A percentile compares a stretch with the other conserved stretches of the same genome.
Conservation (phyloP, 2,329 filamentous ascomycete genomes). For the Ramichloridium luteum region DNA sequence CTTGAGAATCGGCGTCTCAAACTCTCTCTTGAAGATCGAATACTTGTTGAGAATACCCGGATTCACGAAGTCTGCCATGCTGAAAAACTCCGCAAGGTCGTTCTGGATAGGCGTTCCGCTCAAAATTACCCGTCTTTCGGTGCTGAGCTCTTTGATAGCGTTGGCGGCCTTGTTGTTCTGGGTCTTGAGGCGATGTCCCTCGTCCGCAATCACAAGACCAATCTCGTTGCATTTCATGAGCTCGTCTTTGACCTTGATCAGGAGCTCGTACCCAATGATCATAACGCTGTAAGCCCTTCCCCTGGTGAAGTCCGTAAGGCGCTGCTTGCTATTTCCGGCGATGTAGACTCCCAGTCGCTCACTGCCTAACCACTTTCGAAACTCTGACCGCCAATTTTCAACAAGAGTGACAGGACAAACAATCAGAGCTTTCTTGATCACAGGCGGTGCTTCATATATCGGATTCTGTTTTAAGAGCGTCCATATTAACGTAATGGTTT, state of each 20-base stretch:
- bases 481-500: constrained; percentile 61
- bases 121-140: constrained; percentile 48
- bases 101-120: constrained; percentile 59
- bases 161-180: constrained; percentile 56
- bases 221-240: constrained; percentile 50
- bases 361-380: constrained; percentile 61
- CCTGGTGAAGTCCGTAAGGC: constrained; percentile 55
- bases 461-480: constrained; percentile 62
- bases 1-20: constrained; percentile 51
- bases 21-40: constrained; percentile 50
- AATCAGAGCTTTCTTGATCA: constrained; percentile 59
- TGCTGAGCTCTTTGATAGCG: constrained; percentile 52
- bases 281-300: constrained; percentile 57
- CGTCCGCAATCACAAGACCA: constrained; percentile 59
- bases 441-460: constrained; percentile 44
- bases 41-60: constrained; percentile 52
- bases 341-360: constrained; percentile 59
- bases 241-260: constrained; percentile 53
- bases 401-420: constrained; percentile 63
- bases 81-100: constrained; percentile 54
- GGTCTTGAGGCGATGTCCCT: constrained; percentile 56
- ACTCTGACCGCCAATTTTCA: constrained; percentile 61
- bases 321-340: constrained; percentile 46
- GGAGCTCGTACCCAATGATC: constrained; percentile 63
- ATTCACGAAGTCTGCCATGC: constrained; percentile 57